Evolutionary conservation across 2,329 filamentous ascomycete genomes (phyloP).

Genomic region (Trichophyton equinum): DNA sequence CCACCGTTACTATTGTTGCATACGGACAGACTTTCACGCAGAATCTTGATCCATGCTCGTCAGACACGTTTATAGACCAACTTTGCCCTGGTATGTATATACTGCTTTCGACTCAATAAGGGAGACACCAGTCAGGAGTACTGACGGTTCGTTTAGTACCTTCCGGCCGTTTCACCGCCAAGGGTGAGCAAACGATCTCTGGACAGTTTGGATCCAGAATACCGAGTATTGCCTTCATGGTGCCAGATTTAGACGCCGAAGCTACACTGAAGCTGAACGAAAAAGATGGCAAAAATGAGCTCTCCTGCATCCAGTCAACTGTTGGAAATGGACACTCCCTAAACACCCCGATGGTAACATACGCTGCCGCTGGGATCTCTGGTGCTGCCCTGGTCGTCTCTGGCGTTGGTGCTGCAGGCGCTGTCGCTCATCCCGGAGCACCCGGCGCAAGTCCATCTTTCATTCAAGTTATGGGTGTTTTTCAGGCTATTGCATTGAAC

Average conservation of each 20-base stretch:
- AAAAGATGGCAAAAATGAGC: conserved; percentile 45
- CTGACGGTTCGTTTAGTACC: conserved; percentile 31
- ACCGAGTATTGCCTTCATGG: conserved; percentile 73
- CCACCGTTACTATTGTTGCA: conserved; percentile 61
- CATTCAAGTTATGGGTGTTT: conserved; percentile 72
- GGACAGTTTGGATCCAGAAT: conserved; percentile 59
- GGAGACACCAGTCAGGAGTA: not conserved
- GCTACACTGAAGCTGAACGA: conserved; percentile 65
- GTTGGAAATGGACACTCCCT: conserved; percentile 82
- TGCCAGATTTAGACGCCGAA: conserved; percentile 80
- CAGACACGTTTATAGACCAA: conserved; percentile 51
- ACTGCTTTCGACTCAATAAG: not conserved
- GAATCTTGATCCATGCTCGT: conserved; percentile 69
- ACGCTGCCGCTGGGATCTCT: conserved; percentile 70
- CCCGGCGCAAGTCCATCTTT: conserved; percentile 70
- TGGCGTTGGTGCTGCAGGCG: conserved; percentile 56
- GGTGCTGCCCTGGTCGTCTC: conserved; percentile 68
- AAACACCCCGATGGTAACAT: conserved; percentile 62
- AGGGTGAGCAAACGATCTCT: conserved; percentile 60
- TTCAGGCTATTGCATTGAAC: conserved; percentile 88
- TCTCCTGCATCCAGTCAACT: conserved; percentile 72
- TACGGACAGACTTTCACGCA: conserved; percentile 73
- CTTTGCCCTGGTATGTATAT: conserved; percentile 65
- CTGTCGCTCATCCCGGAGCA: conserved; percentile 47
- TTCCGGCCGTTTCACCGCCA: conserved; percentile 57